These are phyloP conservation scores for Pisolithus sp. DNA, from an alignment of 768 basidiomycete species.

Conservation along the genomic window DNA sequence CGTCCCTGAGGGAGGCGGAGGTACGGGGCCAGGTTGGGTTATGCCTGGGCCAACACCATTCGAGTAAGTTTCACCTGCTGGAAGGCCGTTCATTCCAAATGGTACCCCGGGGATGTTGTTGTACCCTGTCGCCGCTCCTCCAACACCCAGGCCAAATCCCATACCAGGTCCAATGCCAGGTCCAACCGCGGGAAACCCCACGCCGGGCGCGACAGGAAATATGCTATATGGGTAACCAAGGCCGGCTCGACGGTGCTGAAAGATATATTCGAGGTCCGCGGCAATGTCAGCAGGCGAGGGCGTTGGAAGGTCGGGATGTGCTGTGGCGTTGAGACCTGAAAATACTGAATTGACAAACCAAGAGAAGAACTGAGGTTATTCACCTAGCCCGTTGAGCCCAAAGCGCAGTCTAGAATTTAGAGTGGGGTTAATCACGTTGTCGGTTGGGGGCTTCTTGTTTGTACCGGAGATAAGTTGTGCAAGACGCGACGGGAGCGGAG, in stretches of 20 bases:
- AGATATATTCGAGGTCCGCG: conserved; percentile 49
- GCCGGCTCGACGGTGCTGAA: conserved; percentile 31
- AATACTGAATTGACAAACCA: conserved; percentile 19
- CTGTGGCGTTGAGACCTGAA: conserved; percentile 36
- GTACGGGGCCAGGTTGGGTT: conserved; percentile 5
- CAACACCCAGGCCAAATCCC: conserved; percentile 18
- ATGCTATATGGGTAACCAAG: conserved; percentile 1
- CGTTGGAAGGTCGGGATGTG: conserved; percentile 29
- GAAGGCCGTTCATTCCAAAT: conserved; percentile 19
- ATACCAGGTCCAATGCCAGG: conserved; percentile 22
- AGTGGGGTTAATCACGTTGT: conserved; percentile 22
- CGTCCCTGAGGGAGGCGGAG: conserved; percentile 6
- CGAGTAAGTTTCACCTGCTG: conserved; percentile 13
- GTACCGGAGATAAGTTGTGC: conserved; percentile 15
- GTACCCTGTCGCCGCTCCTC: conserved; percentile 12
- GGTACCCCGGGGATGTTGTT: conserved; percentile 6
- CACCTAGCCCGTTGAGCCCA: conserved; percentile 13
- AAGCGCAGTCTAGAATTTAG: conserved; percentile 16
- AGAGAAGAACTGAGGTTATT: neutral
- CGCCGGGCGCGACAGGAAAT: neutral
- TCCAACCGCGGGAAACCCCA: conserved; percentile 4
- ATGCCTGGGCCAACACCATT: conserved; percentile 10
- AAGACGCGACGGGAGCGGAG: conserved; percentile 38
- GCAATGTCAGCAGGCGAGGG: conserved; percentile 44
- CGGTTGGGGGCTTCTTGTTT: conserved; percentile 18